Evolutionary conservation across 164 flowering plant species (phyloP), one percentile per base, ranked within the genome.

Genomic region (Sextonia rubra): DNA sequence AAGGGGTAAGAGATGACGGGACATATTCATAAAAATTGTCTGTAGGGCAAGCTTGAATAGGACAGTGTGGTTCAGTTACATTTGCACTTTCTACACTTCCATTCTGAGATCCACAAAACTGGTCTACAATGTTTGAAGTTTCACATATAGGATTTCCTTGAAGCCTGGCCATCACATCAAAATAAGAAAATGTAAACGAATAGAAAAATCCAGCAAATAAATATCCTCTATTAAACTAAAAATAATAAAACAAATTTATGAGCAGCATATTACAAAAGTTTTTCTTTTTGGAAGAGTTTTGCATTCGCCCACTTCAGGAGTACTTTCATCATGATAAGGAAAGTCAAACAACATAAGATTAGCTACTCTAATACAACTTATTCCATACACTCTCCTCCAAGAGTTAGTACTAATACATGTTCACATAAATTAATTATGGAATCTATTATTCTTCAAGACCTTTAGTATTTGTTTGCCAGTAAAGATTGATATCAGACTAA

Each of bases 131-230:
- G 77, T 72, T 86, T 66, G 80, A 78, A 77, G 20, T 75, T 23
- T 15, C 48, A 76, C 98, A 93, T 37, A 89, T 68, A 44, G 96
- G 96, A 80, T 93, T 93, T 52, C 91, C 91, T 29, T 73, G 82
- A 77, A 93, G 87, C 91, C 98, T 93, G 85, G 60, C 79, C 64
- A 78, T 47, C 47, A 32, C 29, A 25, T 68, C 70, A 24, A 56
- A 26, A 12, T n/a, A 52, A 56, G n/a, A 24, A 11, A 12, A 69
- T n/a, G 23, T 17, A 12, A 27, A 25, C 30, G 0, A 7, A 56
- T 20, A 4, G 9, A 4, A 52, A 11, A 69, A 24, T 24, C 25
- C 62, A 69, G 3, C 15, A 52, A 17, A 17, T 44, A 24, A 55
- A 68, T 7, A 27, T 26, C 20, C 24, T 12, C 9, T 29, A 27